Evolutionary conservation across 2,329 filamentous ascomycete genomes (phyloP).

Genomic region (Fusarium longipes): DNA sequence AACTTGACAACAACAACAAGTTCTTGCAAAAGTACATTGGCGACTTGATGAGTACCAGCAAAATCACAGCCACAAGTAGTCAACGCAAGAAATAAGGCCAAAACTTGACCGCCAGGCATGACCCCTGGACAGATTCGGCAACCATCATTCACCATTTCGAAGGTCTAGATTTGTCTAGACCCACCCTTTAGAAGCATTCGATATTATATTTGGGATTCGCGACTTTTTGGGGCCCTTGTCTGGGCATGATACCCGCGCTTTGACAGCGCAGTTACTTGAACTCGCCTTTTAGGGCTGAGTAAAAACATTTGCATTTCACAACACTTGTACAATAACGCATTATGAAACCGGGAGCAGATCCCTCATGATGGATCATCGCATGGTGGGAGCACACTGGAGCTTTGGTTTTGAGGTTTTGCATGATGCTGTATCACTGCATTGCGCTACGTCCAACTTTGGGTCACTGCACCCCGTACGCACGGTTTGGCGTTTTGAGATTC

Average conservation of each 20-base stretch:
- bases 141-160: slow-evolving; percentile 12
- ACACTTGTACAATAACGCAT: slow-evolving; percentile 46
- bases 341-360: slow-evolving; percentile 40
- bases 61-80: slow-evolving; percentile 70
- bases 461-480: slow-evolving; percentile 25
- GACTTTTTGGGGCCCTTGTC: slow-evolving; percentile 39
- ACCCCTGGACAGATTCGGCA: not conserved
- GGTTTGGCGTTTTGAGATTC: slow-evolving; percentile 39
- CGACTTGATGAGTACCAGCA: slow-evolving; percentile 89
- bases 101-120: not conserved
- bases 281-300: slow-evolving; percentile 20
- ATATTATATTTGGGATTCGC: slow-evolving; percentile 36
- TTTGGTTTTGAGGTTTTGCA: slow-evolving; percentile 41
- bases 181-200: slow-evolving; percentile 28
- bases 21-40: slow-evolving; percentile 98
- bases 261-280: slow-evolving; percentile 39
- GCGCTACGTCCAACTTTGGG: slow-evolving; percentile 10
- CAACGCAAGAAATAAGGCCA: slow-evolving; percentile 64
- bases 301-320: slow-evolving; percentile 31
- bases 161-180: slow-evolving; percentile 13
- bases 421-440: slow-evolving; percentile 36
- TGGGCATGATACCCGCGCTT: slow-evolving; percentile 49
- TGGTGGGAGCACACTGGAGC: slow-evolving; percentile 39
- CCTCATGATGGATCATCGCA: slow-evolving; percentile 36
- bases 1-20: slow-evolving; percentile 95